Percentiles rank a stretch among this genome's conserved stretches.
phyloP scores from a whole-genome alignment of 2,329 filamentous ascomycete genomes.

The Ceratocystis destructans region DNA sequence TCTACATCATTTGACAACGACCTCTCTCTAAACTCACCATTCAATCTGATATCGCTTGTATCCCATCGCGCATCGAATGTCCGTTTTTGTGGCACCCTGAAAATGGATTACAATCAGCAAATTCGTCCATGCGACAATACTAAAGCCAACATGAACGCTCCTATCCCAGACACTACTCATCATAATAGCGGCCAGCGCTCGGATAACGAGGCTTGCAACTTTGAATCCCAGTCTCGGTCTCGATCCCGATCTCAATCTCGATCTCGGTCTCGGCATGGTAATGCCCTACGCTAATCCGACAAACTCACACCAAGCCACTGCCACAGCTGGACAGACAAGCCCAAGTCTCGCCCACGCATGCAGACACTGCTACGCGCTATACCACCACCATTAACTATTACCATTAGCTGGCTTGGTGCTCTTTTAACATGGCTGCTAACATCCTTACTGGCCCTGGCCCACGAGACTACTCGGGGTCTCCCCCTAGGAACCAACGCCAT shows the following conservation, averaged over 20 bases:
- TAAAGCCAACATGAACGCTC: conserved; percentile 5
- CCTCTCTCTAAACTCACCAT: background rate
- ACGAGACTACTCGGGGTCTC: conserved; percentile 34
- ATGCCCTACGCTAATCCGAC: conserved; percentile 24
- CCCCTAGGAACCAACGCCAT: conserved; percentile 25
- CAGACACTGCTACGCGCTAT: background rate
- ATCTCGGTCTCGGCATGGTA: conserved; percentile 39
- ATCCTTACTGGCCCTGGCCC: conserved; percentile 29
- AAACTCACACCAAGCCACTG: conserved; percentile 5
- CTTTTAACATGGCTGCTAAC: conserved; percentile 28
- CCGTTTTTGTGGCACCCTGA: background rate
- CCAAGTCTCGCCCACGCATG: background rate
- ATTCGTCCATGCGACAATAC: conserved; percentile 21
- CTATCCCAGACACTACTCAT: background rate
- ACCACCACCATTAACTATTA: background rate
- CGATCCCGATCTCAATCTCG: conserved; percentile 1
- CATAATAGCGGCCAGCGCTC: conserved; percentile 2
- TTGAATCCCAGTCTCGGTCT: conserved; percentile 15
- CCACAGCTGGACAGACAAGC: conserved; percentile 8
- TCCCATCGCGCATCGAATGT: background rate
- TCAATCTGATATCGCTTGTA: background rate
- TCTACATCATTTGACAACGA: background rate
- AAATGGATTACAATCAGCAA: conserved; percentile 3
- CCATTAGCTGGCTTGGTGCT: conserved; percentile 12
- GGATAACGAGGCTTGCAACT: conserved; percentile 20